These are phyloP conservation scores for Arachnomyces sp. DNA, from an alignment of 2,329 filamentous ascomycete species.

Conservation along the genomic window DNA sequence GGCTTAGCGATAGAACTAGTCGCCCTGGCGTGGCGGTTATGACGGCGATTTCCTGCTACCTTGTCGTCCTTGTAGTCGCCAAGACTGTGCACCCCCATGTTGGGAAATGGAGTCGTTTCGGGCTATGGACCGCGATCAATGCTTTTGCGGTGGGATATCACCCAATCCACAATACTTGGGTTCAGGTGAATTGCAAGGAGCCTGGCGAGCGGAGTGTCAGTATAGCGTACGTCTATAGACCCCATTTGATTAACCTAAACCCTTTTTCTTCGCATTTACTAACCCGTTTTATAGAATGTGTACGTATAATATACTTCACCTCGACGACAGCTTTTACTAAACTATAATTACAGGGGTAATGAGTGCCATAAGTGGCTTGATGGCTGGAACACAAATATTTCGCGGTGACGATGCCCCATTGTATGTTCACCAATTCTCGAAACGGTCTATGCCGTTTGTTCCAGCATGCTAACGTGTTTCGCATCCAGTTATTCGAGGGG, in stretches of 20 bases:
- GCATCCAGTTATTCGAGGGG: constrained; percentile 35
- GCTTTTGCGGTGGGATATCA: constrained; percentile 46
- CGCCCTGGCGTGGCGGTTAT: constrained; percentile 39
- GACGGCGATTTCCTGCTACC: constrained; percentile 37
- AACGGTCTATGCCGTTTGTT: not conserved
- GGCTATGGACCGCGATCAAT: constrained; percentile 46
- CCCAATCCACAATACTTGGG: constrained; percentile 46
- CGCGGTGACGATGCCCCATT: constrained; percentile 35
- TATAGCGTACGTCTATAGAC: constrained; percentile 34
- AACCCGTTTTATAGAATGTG: constrained; percentile 5
- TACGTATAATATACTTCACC: not conserved
- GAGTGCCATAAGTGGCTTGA: constrained; percentile 43
- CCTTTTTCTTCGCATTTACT: not conserved
- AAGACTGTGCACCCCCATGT: constrained; percentile 36
- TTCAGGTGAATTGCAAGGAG: constrained; percentile 44
- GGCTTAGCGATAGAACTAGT: constrained; percentile 40
- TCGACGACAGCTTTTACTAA: constrained; percentile 1
- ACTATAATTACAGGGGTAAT: constrained; percentile 38
- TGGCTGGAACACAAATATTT: constrained; percentile 46
- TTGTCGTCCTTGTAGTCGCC: constrained; percentile 37
- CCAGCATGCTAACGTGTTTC: not conserved
- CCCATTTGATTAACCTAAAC: not conserved
- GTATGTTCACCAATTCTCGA: constrained; percentile 17
- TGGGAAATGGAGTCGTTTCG: constrained; percentile 43
- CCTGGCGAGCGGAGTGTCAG: constrained; percentile 41